phyloP scores from a whole-genome alignment of 331 rosid species.

The Rhamnella rubrinervis region DNA sequence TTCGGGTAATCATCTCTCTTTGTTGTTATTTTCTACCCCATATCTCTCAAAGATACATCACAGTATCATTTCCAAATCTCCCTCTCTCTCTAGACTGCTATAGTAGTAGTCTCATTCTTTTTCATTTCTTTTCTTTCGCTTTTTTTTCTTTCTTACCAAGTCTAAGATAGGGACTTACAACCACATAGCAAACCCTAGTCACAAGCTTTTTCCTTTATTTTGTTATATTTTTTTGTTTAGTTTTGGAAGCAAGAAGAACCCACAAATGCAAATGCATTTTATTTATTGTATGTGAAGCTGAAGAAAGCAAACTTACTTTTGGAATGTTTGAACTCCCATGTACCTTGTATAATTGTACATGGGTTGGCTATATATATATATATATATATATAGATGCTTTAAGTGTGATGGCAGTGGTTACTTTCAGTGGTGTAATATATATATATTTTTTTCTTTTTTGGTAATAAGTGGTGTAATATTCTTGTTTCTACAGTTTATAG shows the following conservation, averaged over 20 bases:
- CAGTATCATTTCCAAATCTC: constrained; percentile 58
- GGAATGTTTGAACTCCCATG: too few relatives aligned
- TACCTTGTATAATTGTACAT: too few relatives aligned
- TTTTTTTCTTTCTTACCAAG: constrained; percentile 28
- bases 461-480: constrained; percentile 12
- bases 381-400: background rate
- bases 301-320: background rate
- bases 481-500: constrained; percentile 6
- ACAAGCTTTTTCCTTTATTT: constrained; percentile 16
- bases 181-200: constrained; percentile 49
- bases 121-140: constrained; percentile 1
- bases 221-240: background rate
- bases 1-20: constrained; percentile 77
- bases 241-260: background rate
- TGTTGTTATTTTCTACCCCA: constrained; percentile 69
- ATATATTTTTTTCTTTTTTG: too few relatives aligned
- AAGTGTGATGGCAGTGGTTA: background rate
- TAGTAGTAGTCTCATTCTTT: constrained; percentile 17
- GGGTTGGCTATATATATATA: background rate
- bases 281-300: background rate
- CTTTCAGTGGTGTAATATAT: constrained; percentile 16
- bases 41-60: constrained; percentile 81
- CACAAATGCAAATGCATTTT: background rate
- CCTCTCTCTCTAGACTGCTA: constrained; percentile 38
- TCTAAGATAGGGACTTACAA: constrained; percentile 48